These are phyloP conservation scores for Carex littledalei DNA, from an alignment of 176 grass and related monocot genomes.

Conservation along the genomic window DNA sequence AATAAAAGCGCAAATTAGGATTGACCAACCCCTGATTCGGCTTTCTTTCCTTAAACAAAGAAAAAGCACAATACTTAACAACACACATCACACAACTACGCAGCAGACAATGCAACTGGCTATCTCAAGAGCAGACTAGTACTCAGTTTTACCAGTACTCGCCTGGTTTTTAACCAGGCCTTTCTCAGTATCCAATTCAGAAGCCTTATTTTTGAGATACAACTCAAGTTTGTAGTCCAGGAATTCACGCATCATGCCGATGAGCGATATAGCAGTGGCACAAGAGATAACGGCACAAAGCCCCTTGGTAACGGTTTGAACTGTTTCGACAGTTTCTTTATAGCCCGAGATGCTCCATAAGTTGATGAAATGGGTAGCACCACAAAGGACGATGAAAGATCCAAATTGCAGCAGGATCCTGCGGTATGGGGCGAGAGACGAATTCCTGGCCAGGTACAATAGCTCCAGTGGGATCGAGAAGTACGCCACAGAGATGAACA, in stretches of 20 bases:
- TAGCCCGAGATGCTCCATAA: conserved; percentile 54
- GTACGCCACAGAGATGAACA: conserved; percentile 42
- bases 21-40: neutral
- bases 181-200: conserved; percentile 67
- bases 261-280: conserved; percentile 69
- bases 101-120: neutral
- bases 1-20: neutral
- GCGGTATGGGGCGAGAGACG: conserved; percentile 24
- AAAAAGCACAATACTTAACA: neutral
- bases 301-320: conserved; percentile 52
- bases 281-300: conserved; percentile 68
- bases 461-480: conserved; percentile 52
- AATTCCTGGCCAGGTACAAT: conserved; percentile 34
- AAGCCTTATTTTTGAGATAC: conserved; percentile 64
- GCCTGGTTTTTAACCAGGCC: conserved; percentile 63
- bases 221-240: conserved; percentile 52
- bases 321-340: conserved; percentile 33
- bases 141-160: conserved; percentile 52
- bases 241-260: conserved; percentile 67
- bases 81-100: neutral
- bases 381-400: conserved; percentile 58
- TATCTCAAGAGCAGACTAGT: conserved; percentile 62
- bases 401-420: conserved; percentile 40
- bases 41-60: neutral
- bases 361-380: conserved; percentile 64